These are phyloP conservation scores for Carex scoparia DNA, from an alignment of 176 grass and related monocot genomes.

Conservation along the genomic window DNA sequence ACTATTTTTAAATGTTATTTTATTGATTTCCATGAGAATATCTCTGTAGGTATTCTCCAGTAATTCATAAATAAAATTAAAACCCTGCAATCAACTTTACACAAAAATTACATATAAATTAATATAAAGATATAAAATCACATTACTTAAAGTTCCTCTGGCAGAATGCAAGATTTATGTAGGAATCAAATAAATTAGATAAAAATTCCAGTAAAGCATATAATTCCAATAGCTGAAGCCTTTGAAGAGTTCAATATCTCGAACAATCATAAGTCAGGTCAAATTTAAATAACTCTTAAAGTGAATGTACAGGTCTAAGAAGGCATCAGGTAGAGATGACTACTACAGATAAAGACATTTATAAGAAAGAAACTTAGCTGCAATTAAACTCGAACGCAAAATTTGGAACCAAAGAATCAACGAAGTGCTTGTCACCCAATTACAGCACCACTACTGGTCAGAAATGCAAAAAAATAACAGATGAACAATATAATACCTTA, in stretches of 20 bases:
- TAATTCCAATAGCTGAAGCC: neutral
- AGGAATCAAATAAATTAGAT: neutral
- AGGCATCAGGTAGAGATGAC: neutral
- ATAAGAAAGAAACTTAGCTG: neutral
- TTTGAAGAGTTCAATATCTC: neutral
- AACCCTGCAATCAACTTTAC: neutral
- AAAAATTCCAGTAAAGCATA: neutral
- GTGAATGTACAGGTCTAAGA: neutral
- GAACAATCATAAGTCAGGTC: neutral
- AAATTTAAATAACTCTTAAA: neutral
- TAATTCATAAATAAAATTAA: neutral
- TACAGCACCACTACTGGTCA: too few species aligned
- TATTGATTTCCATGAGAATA: neutral
- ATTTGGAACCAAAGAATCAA: neutral
- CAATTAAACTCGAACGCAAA: slow-evolving; percentile 18
- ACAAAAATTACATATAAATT: neutral
- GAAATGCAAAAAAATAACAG: neutral
- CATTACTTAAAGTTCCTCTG: neutral
- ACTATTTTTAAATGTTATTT: neutral
- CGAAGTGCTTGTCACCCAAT: neutral
- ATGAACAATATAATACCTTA: slow-evolving; percentile 30
- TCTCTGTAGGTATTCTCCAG: neutral
- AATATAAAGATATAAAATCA: neutral
- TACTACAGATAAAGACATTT: neutral
- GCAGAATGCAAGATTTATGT: neutral